A percentile compares a stretch with the other conserved stretches of the same genome.
Evolutionary conservation across 208 protist species (phyloP).

Genomic region (Angomonas desouzai): DNA sequence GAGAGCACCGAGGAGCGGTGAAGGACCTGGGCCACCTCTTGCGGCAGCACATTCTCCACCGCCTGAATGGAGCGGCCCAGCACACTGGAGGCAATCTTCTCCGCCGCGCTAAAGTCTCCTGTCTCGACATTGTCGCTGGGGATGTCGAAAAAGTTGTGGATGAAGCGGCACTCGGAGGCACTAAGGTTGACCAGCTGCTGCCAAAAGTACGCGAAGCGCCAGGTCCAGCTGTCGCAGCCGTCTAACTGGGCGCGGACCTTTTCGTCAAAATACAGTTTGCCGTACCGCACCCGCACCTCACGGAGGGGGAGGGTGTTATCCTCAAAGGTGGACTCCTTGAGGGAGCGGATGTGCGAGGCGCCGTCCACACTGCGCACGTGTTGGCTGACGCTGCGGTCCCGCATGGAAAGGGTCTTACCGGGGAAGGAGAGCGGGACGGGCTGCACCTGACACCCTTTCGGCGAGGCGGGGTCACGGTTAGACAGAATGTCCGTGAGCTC

Average conservation of each 20-base stretch:
- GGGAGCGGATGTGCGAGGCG: slow-evolving; percentile 23
- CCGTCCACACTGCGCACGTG: slow-evolving; percentile 42
- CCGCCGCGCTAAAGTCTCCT: slow-evolving; percentile 45
- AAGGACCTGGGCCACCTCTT: slow-evolving; percentile 49
- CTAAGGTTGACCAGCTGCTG: slow-evolving; percentile 53
- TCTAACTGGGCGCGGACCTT: slow-evolving; percentile 29
- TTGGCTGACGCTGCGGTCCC: slow-evolving; percentile 73
- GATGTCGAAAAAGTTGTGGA: slow-evolving; percentile 75
- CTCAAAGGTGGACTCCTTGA: slow-evolving; percentile 47
- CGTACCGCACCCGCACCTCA: slow-evolving; percentile 38
- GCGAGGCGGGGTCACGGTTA: slow-evolving; percentile 61
- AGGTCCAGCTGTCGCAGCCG: slow-evolving; percentile 56
- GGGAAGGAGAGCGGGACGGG: slow-evolving; percentile 35
- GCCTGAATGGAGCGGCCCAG: slow-evolving; percentile 32
- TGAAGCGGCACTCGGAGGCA: slow-evolving; percentile 70
- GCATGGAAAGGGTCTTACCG: slow-evolving; percentile 34
- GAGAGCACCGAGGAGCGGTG: slow-evolving; percentile 52
- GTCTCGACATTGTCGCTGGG: slow-evolving; percentile 34
- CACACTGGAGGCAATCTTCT: slow-evolving; percentile 55
- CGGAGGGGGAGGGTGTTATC: slow-evolving; percentile 52
- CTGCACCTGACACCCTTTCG: slow-evolving; percentile 48
- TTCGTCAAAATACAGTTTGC: slow-evolving; percentile 38
- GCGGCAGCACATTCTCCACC: slow-evolving; percentile 33
- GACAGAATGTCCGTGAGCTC: slow-evolving; percentile 46
- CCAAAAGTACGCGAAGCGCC: slow-evolving; percentile 52